Percentiles rank a stretch among this genome's conserved stretches.
These are phyloP conservation scores for Rhizophora apiculata DNA, from an alignment of 345 rosid species.

Conservation along the genomic window DNA sequence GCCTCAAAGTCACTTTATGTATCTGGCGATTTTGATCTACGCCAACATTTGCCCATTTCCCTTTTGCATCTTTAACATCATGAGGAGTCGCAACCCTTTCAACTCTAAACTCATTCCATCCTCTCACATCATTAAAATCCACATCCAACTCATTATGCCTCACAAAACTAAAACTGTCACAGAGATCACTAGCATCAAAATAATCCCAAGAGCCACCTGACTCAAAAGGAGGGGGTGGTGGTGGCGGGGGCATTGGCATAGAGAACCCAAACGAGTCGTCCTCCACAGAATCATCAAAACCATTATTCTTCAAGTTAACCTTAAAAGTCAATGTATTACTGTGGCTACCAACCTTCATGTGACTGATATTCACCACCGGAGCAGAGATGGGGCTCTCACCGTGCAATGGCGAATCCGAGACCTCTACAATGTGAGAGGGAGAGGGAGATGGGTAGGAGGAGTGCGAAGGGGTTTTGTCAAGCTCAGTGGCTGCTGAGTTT, in stretches of 20 bases:
- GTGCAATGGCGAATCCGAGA: conserved; percentile 57
- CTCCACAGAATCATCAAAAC: conserved; percentile 31
- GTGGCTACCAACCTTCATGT: conserved; percentile 43
- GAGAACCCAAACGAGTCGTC: conserved; percentile 38
- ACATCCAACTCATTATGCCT: conserved; percentile 37
- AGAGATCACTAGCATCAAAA: conserved; percentile 62
- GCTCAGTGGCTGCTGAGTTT: conserved; percentile 59
- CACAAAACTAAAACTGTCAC: conserved; percentile 60
- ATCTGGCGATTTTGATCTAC: conserved; percentile 19
- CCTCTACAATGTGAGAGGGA: conserved; percentile 49
- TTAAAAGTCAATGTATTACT: conserved; percentile 47
- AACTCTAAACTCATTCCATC: conserved; percentile 35
- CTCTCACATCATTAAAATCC: conserved; percentile 40
- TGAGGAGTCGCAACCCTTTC: conserved; percentile 21
- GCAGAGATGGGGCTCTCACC: conserved; percentile 42
- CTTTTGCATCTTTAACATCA: conserved; percentile 22
- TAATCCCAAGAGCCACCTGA: conserved; percentile 70
- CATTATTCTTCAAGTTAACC: conserved; percentile 38
- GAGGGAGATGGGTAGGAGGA: conserved; percentile 73
- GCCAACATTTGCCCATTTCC: conserved; percentile 20
- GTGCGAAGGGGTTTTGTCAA: conserved; percentile 73
- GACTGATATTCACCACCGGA: conserved; percentile 40
- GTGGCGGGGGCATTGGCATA: conserved; percentile 51
- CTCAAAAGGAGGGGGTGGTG: conserved; percentile 45
- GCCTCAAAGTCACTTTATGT: conserved; percentile 21